Percentiles rank a stretch among this genome's conserved stretches.
Conservation (phyloP, 2,329 filamentous ascomycete genomes). For the Cordyceps fumosorosea region DNA sequence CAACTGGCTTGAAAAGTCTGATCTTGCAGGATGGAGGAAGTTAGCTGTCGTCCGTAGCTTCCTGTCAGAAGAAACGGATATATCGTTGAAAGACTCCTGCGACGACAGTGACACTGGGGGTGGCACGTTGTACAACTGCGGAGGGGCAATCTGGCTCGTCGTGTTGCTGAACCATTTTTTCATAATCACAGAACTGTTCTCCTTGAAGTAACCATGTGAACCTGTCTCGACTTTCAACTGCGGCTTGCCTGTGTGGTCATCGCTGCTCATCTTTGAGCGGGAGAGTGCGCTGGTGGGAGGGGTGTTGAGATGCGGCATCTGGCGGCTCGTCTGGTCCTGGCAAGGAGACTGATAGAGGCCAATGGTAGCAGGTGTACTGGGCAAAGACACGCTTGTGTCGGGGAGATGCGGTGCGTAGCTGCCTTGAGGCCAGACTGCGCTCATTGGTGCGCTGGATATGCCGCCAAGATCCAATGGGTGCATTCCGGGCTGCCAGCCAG, state of each 20-base stretch:
- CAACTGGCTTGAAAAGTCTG: slow-evolving; percentile 2
- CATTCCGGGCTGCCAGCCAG: not conserved
- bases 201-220: slow-evolving; percentile 9
- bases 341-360: not conserved
- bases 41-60: not conserved
- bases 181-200: slow-evolving; percentile 1
- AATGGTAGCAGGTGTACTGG: not conserved
- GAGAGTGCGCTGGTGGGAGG: slow-evolving; percentile 1
- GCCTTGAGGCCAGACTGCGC: not conserved
- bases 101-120: slow-evolving; percentile 3
- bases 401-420: not conserved
- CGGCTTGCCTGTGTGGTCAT: not conserved
- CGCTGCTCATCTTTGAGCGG: not conserved
- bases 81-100: slow-evolving; percentile 9
- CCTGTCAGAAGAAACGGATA: not conserved
- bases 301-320: slow-evolving; percentile 9
- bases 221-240: not conserved
- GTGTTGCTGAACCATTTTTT: slow-evolving; percentile 8
- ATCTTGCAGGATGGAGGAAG: not conserved
- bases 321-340: not conserved
- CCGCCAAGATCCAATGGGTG: not conserved
- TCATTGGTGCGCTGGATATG: not conserved
- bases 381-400: not conserved
- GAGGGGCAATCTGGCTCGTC: not conserved
- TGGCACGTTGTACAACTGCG: slow-evolving; percentile 11